Evolutionary conservation across 2,329 filamentous ascomycete genomes (phyloP), one percentile per base, ranked within the genome.

Genomic region (Venturia effusa): DNA sequence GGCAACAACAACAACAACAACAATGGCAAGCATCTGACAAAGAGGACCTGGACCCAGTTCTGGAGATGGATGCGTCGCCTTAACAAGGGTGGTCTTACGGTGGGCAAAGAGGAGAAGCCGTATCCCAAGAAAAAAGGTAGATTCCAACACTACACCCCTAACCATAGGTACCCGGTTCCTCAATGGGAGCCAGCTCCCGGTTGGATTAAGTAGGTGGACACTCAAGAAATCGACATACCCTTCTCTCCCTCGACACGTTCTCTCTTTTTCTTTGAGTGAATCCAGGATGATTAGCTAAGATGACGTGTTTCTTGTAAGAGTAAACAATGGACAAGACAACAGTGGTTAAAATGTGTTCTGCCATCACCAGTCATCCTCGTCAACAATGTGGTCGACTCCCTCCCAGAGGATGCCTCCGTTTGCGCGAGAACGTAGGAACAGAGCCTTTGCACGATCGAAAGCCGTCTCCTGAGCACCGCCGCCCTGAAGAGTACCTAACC

Each of bases 401-500:
- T 57, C 51, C 27, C 51, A 57, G 10, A 57, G 51, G 8, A 4
- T 57, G 27, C 51, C 51, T 34, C 51, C 51, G 27, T 57, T 57
- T n/a, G 51, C 27, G 19, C 51, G 51, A 57, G 51, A 57, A 34
- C 51, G 51, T 3, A 57, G 51, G 2, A 57, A 22, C 10, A 57
- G 51, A 34, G 15, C 30, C 27, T 57, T 57, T 57, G 51, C 51
- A 34, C 27, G 30, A 32, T 57, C 51, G 30, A 34, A 34, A 7
- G 27, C 15, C 19, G 51, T 22, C 15, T 32, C 51, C 19, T 57
- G 27, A 34, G 51, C 51, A 19, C 34, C 51, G 19, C 30, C 51
- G n/a, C 51, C 51, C 27, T 57, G 51, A 34, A 96, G 75, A 72
- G 96, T 90, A 7, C 82, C 88, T 19, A 90, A 79, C 80, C 90